Conservation (phyloP, 1,139 yeast genomes). For the Pichia sp. region DNA sequence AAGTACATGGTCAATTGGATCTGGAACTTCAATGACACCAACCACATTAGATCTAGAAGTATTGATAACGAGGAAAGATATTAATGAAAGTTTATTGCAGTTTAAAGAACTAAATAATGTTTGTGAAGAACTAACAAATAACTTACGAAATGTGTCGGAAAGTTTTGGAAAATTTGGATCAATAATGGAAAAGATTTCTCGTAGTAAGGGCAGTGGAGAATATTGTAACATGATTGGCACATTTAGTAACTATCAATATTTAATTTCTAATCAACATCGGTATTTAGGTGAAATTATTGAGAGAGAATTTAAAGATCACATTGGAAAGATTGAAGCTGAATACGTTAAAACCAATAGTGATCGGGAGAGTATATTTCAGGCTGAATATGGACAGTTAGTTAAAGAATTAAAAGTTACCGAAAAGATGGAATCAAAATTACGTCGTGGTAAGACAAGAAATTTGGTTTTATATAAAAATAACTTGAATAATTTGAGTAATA, state of each 20-base stretch:
- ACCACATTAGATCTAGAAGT: slow-evolving; percentile 54
- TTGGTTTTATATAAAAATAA: slow-evolving; percentile 59
- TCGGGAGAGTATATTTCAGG: slow-evolving; percentile 36
- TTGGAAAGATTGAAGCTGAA: slow-evolving; percentile 36
- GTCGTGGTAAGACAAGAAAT: slow-evolving; percentile 53
- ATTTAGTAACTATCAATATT: slow-evolving; percentile 73
- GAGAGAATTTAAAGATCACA: slow-evolving; percentile 51
- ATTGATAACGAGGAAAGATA: slow-evolving; percentile 52
- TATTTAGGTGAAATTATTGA: slow-evolving; percentile 55
- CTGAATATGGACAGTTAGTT: slow-evolving; percentile 45
- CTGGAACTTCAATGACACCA: slow-evolving; percentile 33
- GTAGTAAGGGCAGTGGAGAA: slow-evolving; percentile 57
- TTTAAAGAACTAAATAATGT: slow-evolving; percentile 36
- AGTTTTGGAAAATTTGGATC: slow-evolving; percentile 72
- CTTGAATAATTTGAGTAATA: slow-evolving; percentile 58
- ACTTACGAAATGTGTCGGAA: slow-evolving; percentile 33
- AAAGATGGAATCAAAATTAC: slow-evolving; percentile 46
- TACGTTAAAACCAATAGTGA: slow-evolving; percentile 39
- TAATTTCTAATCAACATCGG: slow-evolving; percentile 72
- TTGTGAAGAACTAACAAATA: slow-evolving; percentile 3
- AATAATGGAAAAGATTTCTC: slow-evolving; percentile 64
- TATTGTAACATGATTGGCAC: slow-evolving; percentile 62
- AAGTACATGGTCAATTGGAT: slow-evolving; percentile 16
- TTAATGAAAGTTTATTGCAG: slow-evolving; percentile 40
- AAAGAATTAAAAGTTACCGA: slow-evolving; percentile 49